Conservation (phyloP, 1,139 yeast species). For the Geotrichum siamense region DNA sequence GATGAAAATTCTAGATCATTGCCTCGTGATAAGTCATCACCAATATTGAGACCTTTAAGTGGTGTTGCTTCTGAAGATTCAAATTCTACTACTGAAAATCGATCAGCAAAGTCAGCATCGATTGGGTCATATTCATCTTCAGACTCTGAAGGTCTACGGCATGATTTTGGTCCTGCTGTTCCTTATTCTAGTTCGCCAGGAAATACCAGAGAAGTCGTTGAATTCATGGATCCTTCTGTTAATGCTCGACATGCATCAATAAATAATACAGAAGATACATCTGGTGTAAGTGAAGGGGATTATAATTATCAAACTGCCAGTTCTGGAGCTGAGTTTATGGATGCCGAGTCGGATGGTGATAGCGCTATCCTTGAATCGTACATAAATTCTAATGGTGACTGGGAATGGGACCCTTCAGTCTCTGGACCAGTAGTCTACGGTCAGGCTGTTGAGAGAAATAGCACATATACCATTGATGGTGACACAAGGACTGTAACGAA, state of each 20-base stretch:
- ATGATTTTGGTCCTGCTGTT: slow-evolving; percentile 8
- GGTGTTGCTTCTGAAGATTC: slow-evolving; percentile 9
- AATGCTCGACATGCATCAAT: not conserved
- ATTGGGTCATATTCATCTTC: slow-evolving; percentile 18
- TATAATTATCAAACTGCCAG: slow-evolving; percentile 23
- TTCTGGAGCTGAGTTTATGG: slow-evolving; percentile 22
- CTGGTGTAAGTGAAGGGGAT: slow-evolving; percentile 17
- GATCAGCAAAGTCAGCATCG: slow-evolving; percentile 11
- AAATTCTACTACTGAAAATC: slow-evolving; percentile 5
- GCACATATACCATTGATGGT: slow-evolving; percentile 4
- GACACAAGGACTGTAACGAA: slow-evolving; percentile 11
- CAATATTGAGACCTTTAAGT: slow-evolving; percentile 12
- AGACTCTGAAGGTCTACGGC: slow-evolving; percentile 11
- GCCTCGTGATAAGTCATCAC: slow-evolving; percentile 11
- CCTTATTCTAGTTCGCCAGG: slow-evolving; percentile 13
- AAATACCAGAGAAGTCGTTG: slow-evolving; percentile 10
- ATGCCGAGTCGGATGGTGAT: slow-evolving; percentile 19
- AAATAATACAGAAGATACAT: slow-evolving; percentile 8
- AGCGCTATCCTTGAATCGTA: slow-evolving; percentile 28
- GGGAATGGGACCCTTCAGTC: slow-evolving; percentile 29
- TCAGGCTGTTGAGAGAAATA: slow-evolving; percentile 13
- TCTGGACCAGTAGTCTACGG: slow-evolving; percentile 10
- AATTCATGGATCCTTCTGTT: slow-evolving; percentile 2
- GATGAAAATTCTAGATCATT: slow-evolving; percentile 10
- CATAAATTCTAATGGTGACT: slow-evolving; percentile 32